These are phyloP conservation scores for Rosa rugosa DNA, from an alignment of 306 rosid species.

Conservation along the genomic window DNA sequence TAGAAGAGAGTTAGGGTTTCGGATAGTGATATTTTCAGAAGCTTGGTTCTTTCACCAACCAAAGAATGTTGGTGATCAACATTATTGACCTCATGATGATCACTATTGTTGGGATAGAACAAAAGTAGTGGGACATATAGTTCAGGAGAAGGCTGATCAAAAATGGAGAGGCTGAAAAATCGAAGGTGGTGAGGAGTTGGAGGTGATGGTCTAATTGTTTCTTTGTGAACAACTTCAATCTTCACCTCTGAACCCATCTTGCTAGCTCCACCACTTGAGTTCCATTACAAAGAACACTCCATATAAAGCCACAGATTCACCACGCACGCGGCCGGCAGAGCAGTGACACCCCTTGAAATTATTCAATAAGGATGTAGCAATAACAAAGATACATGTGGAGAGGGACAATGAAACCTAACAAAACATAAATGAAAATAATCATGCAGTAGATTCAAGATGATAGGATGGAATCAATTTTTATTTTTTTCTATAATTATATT, in stretches of 20 bases:
- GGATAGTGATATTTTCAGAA: conserved; percentile 46
- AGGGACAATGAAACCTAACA: no score
- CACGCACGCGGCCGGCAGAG: not conserved
- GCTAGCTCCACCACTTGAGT: not conserved
- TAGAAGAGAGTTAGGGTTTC: conserved; percentile 40
- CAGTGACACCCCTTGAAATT: not conserved
- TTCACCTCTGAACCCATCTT: conserved; percentile 15
- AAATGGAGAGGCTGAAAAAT: conserved; percentile 13
- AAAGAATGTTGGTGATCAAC: not conserved
- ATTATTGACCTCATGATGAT: not conserved
- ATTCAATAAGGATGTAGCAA: no score
- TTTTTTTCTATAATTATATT: no score
- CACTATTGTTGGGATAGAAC: not conserved
- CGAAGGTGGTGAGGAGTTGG: conserved; percentile 26
- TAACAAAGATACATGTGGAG: no score
- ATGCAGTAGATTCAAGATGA: not conserved
- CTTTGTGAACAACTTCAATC: conserved; percentile 15
- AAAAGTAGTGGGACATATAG: not conserved
- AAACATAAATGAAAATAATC: no score
- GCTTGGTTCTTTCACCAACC: conserved; percentile 8
- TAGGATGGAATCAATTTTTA: not conserved
- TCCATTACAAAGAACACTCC: not conserved
- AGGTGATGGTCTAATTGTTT: conserved; percentile 22
- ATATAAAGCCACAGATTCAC: not conserved
- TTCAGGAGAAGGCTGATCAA: conserved; percentile 5